Conservation (phyloP, 306 rosid genomes). For the Phaseolus lunatus region DNA sequence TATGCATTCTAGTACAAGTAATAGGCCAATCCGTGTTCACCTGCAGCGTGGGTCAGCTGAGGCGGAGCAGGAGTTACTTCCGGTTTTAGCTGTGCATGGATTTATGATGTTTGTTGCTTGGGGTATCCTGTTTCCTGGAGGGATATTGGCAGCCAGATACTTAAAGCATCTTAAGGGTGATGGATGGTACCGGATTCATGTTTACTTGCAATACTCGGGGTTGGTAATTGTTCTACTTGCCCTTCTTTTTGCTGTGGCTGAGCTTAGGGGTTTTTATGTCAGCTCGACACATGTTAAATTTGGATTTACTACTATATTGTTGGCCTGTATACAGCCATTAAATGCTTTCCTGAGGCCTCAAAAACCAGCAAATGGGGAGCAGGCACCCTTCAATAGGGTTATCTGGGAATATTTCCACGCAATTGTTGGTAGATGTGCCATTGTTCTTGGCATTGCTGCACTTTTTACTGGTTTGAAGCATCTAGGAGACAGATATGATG, state of each 20-base stretch:
- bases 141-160: conserved; percentile 85
- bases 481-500: conserved; percentile 76
- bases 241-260: conserved; percentile 92
- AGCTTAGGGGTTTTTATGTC: conserved; percentile 90
- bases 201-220: conserved; percentile 93
- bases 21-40: conserved; percentile 70
- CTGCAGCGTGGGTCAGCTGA: conserved; percentile 90
- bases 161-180: conserved; percentile 91
- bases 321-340: too few relatives aligned
- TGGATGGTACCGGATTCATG: conserved; percentile 90
- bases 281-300: too few relatives aligned
- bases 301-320: too few relatives aligned
- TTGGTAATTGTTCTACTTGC: conserved; percentile 77
- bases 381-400: too few relatives aligned
- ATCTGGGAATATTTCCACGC: too few relatives aligned
- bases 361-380: too few relatives aligned
- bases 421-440: too few relatives aligned
- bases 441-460: too few relatives aligned
- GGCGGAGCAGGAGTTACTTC: conserved; percentile 91
- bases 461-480: conserved; percentile 94
- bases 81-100: conserved; percentile 92
- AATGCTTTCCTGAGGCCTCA: too few relatives aligned
- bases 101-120: conserved; percentile 97
- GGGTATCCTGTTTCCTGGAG: conserved; percentile 94
- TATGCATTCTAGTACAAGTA: conserved; percentile 85